Percentiles rank a stretch among this genome's conserved stretches.
Evolutionary conservation across 495 filamentous ascomycete genomes (phyloP).

Genomic region (Penicillium maclennaniae): DNA sequence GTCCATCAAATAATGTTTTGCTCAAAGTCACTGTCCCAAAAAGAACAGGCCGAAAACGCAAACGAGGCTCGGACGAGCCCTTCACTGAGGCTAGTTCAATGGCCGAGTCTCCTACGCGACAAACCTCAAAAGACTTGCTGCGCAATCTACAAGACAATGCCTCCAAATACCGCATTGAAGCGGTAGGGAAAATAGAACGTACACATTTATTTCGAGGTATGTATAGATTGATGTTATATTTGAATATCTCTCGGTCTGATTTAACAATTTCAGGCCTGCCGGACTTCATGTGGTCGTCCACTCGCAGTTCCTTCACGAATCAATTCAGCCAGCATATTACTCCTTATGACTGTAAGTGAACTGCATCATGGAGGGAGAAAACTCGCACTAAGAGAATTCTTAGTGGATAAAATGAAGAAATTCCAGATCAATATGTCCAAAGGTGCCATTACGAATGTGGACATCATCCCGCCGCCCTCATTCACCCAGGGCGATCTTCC

Average conservation of each 20-base stretch:
- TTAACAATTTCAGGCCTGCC: constrained; percentile 42
- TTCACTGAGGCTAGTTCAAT: constrained; percentile 39
- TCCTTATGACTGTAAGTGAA: constrained; percentile 55
- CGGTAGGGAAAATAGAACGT: constrained; percentile 66
- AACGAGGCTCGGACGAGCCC: constrained; percentile 64
- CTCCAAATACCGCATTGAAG: constrained; percentile 63
- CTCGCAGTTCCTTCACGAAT: constrained; percentile 56
- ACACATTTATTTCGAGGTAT: constrained; percentile 84
- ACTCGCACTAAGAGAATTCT: not conserved
- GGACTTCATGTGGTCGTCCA: constrained; percentile 74
- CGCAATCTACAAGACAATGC: constrained; percentile 69
- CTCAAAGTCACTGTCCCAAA: constrained; percentile 85
- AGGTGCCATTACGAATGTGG: constrained; percentile 53
- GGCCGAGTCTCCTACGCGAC: constrained; percentile 15
- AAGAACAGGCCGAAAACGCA: constrained; percentile 78
- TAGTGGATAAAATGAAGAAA: constrained; percentile 66
- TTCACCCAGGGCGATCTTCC: constrained; percentile 65
- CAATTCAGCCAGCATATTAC: constrained; percentile 62
- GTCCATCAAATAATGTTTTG: constrained; percentile 72
- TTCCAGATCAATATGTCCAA: constrained; percentile 67
- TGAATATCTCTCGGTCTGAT: constrained; percentile 1
- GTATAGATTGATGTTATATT: not conserved
- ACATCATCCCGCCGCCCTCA: constrained; percentile 75
- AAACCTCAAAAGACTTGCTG: constrained; percentile 44
- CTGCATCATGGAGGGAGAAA: not conserved